Conservation (phyloP, 2,329 filamentous ascomycete genomes). For the Stemphylium beticola region DNA sequence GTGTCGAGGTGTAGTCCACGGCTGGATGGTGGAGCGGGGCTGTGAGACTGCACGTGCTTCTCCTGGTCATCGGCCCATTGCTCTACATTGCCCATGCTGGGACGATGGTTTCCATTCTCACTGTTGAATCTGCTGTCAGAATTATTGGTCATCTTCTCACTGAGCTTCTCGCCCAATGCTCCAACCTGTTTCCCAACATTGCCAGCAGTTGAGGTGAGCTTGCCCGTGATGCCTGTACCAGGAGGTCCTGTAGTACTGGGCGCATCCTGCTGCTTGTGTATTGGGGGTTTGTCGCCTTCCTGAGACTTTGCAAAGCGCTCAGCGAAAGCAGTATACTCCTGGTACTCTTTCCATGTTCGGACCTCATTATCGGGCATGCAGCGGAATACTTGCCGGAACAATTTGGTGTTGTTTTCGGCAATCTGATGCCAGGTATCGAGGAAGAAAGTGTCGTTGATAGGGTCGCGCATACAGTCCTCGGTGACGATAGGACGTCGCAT, state of each 20-base stretch:
- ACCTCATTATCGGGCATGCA: conserved; percentile 98
- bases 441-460: conserved; percentile 80
- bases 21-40: conserved; percentile 5
- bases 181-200: conserved; percentile 33
- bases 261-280: conserved; percentile 56
- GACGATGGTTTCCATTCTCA: conserved; percentile 14
- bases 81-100: conserved; percentile 41
- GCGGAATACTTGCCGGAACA: conserved; percentile 91
- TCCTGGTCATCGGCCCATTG: conserved; percentile 51
- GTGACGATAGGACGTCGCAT: conserved; percentile 76
- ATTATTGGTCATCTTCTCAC: conserved; percentile 34
- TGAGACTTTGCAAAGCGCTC: conserved; percentile 75
- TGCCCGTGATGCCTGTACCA: conserved; percentile 46
- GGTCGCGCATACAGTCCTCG: conserved; percentile 94
- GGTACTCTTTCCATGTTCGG: conserved; percentile 90
- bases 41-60: conserved; percentile 27
- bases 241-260: conserved; percentile 58
- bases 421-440: conserved; percentile 86
- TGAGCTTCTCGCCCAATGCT: conserved; percentile 37
- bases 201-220: conserved; percentile 28
- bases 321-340: conserved; percentile 78
- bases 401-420: conserved; percentile 92
- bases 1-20: conserved; percentile 29
- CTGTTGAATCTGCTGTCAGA: conserved; percentile 24
- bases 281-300: conserved; percentile 60